A percentile compares a stretch with the other conserved stretches of the same genome.
These are phyloP conservation scores for Hortaea sp. DNA, from an alignment of 2,329 filamentous ascomycete species.

Conservation along the genomic window DNA sequence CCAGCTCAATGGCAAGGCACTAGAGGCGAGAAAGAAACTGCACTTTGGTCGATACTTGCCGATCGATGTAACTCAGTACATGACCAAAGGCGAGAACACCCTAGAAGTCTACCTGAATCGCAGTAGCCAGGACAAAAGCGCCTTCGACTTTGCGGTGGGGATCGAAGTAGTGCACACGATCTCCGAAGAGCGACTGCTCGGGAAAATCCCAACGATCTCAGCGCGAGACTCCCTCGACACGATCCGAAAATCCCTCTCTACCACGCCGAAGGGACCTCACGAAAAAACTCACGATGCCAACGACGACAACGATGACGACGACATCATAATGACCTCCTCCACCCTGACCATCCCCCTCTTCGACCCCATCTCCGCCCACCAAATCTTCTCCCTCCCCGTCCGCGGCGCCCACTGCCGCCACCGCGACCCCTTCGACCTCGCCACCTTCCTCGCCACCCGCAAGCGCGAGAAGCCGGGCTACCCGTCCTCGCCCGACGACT, in stretches of 20 bases:
- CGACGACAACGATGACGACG: conserved; percentile 44
- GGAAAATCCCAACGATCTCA: conserved; percentile 26
- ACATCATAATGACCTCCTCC: conserved; percentile 32
- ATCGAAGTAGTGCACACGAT: conserved; percentile 59
- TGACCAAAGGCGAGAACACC: conserved; percentile 52
- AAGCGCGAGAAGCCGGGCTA: conserved; percentile 27
- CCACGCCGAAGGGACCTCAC: conserved; percentile 5
- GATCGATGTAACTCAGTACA: conserved; percentile 56
- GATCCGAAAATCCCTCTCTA: conserved; percentile 45
- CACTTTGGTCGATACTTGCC: conserved; percentile 69
- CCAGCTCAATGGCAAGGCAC: conserved; percentile 48
- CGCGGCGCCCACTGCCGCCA: conserved; percentile 63
- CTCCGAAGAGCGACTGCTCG: conserved; percentile 29
- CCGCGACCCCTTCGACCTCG: conserved; percentile 80
- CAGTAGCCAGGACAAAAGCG: conserved; percentile 25
- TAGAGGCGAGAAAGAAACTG: conserved; percentile 54
- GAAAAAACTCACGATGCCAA: conserved; percentile 1
- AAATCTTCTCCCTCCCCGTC: conserved; percentile 59
- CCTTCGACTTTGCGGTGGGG: conserved; percentile 50
- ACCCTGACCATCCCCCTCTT: conserved; percentile 34
- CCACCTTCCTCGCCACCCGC: conserved; percentile 66
- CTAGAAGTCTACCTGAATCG: conserved; percentile 45
- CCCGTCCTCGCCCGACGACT: conserved; percentile 51
- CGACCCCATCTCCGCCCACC: conserved; percentile 36
- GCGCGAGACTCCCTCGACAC: conserved; percentile 42